These are phyloP conservation scores for Polyporus arcularius DNA, from an alignment of 768 basidiomycete genomes.

Conservation along the genomic window DNA sequence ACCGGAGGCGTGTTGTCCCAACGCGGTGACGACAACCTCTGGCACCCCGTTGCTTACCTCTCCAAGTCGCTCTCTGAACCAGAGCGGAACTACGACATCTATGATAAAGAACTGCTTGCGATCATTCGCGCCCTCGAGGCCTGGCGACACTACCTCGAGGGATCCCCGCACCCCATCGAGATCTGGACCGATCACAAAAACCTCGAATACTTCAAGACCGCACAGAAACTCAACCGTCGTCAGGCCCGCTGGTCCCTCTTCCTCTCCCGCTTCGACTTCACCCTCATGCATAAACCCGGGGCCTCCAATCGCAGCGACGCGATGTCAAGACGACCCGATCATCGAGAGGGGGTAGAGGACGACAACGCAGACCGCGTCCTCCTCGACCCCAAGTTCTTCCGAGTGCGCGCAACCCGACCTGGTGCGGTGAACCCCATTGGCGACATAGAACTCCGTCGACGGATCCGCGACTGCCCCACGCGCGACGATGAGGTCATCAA, in stretches of 20 bases:
- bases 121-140: constrained; percentile 30
- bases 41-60: constrained; percentile 13
- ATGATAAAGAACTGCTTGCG: constrained; percentile 39
- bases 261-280: constrained; percentile 18
- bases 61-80: constrained; percentile 15
- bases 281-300: constrained; percentile 2
- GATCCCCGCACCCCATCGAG: constrained; percentile 10
- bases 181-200: constrained; percentile 34
- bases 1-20: constrained; percentile 32
- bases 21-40: constrained; percentile 6
- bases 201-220: constrained; percentile 26
- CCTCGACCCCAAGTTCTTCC: not conserved
- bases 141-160: constrained; percentile 29
- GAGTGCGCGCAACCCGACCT: no score
- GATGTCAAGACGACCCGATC: not conserved
- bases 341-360: not conserved
- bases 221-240: constrained; percentile 28
- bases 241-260: constrained; percentile 34
- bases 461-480: not conserved
- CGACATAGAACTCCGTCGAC: not conserved
- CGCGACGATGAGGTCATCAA: not conserved
- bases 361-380: not conserved
- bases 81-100: constrained; percentile 32
- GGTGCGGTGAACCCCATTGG: no score
- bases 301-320: not conserved